Base-by-base conservation (phyloP, 129 eudicot genomes). In the Pseudognaphalium luteoalbum region DNA sequence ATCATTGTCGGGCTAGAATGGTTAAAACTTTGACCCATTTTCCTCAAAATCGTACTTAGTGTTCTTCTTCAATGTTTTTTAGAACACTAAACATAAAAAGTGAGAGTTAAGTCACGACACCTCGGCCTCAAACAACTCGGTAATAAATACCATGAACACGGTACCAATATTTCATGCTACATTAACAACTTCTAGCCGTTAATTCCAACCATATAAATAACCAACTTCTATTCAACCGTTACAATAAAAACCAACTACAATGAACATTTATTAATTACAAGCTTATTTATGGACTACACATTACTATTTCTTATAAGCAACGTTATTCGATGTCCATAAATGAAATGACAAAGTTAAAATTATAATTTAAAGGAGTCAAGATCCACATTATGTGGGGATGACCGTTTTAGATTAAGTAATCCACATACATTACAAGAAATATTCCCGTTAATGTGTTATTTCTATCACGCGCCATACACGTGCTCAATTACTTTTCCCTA, bases 361-460 rank as follows among this genome's bases (percentile, higher is more conserved):
- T 37, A 39, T 67, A 0, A 4, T 1, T 28, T 76, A 63, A 64
- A 57, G 11, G 70, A 41, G 79, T 80, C 83, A 66, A 80, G 83
- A 80, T 80, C 83, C 83, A 80, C 52, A 56, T 66, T 28, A 33
- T 60, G 74, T 74, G 83, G 83, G 8, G 56, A 73, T 70, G 82
- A 70, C 82, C 82, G 82, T 78, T 78, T 61, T 32, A 42, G 64
- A 41, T 63, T 22, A 62, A 75, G 47, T 70, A 70, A 35, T 30
- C 76, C 64, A 78, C 59, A 70, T 52, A 73, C 72, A 80, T 66
- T 65, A 79, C 20, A 1, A 63, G 50, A 74, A 72, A 73, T 73
- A 80, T 66, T 73, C 79, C 74, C 57, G 58, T 19, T 67, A 35
- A 1, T 5, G 56, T 71, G 62, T 59, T 71, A n/a, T 64, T 72